Conservation (phyloP, 2,329 filamentous ascomycete genomes). For the Venturia aucupariae region DNA sequence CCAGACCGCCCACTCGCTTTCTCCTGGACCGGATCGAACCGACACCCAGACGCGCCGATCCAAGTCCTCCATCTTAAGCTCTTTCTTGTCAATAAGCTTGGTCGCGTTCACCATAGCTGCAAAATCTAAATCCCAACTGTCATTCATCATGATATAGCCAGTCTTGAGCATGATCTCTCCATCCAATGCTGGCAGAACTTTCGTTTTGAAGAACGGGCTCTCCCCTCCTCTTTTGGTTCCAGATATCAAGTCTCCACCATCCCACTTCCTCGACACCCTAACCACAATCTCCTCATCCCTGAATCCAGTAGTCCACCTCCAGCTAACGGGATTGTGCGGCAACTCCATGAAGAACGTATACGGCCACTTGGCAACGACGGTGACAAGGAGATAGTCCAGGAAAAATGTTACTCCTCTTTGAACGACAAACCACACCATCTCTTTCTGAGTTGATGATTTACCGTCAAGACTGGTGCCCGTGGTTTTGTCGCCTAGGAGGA, state of each 20-base stretch:
- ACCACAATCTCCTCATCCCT: slow-evolving; percentile 73
- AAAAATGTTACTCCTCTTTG: slow-evolving; percentile 57
- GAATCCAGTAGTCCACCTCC: slow-evolving; percentile 70
- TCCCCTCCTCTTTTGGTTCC: slow-evolving; percentile 45
- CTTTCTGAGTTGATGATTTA: slow-evolving; percentile 21
- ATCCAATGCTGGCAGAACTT: slow-evolving; percentile 60
- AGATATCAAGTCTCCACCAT: slow-evolving; percentile 45
- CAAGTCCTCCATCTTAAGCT: slow-evolving; percentile 55
- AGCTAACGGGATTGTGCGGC: slow-evolving; percentile 56
- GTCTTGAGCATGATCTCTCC: slow-evolving; percentile 66
- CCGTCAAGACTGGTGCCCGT: slow-evolving; percentile 41
- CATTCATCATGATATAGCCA: slow-evolving; percentile 77
- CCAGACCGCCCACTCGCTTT: slow-evolving; percentile 62
- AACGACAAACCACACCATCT: slow-evolving; percentile 48
- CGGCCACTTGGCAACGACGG: slow-evolving; percentile 38
- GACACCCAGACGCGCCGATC: slow-evolving; percentile 50
- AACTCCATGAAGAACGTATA: slow-evolving; percentile 48
- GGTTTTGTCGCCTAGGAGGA: slow-evolving; percentile 54
- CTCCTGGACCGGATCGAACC: slow-evolving; percentile 21
- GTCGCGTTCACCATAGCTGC: slow-evolving; percentile 67
- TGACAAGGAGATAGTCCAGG: slow-evolving; percentile 56
- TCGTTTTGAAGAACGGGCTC: slow-evolving; percentile 48
- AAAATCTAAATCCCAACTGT: slow-evolving; percentile 83
- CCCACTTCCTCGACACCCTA: slow-evolving; percentile 67
- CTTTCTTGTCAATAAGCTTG: slow-evolving; percentile 55